Conservation (phyloP, 2,329 filamentous ascomycete species). For the Cladophialophora yegresii region DNA sequence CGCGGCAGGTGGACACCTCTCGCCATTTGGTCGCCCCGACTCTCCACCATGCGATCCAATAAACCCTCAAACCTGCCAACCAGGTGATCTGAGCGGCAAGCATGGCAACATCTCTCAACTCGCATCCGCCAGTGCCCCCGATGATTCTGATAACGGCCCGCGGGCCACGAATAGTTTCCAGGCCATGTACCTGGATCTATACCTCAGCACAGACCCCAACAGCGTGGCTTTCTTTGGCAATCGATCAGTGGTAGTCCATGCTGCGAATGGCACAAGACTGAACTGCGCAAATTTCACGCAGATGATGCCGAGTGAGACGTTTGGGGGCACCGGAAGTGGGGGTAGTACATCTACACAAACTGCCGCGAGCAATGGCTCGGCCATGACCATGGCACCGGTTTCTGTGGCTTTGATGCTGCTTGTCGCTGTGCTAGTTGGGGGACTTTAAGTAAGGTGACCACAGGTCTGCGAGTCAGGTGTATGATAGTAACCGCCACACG, state of each 20-base stretch:
- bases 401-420: neutral
- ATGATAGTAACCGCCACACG: neutral
- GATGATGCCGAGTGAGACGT: conserved; percentile 6
- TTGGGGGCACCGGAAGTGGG: conserved; percentile 1
- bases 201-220: conserved; percentile 48
- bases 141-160: neutral
- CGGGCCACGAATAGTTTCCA: conserved; percentile 37
- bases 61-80: conserved; percentile 67
- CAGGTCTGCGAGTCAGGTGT: neutral
- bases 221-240: conserved; percentile 56
- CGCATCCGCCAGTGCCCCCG: conserved; percentile 55
- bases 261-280: conserved; percentile 55
- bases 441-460: neutral
- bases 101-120: conserved; percentile 58
- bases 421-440: neutral
- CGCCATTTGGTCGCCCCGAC: conserved; percentile 68
- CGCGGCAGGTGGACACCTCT: conserved; percentile 66
- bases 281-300: conserved; percentile 59
- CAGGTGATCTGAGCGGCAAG: conserved; percentile 76
- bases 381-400: neutral
- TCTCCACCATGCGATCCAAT: conserved; percentile 60
- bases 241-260: conserved; percentile 58
- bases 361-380: neutral
- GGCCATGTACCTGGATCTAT: conserved; percentile 51
- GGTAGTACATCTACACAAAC: neutral